Evolutionary conservation across 768 basidiomycete species (phyloP).

Genomic region (Hirschioporus abietinus): DNA sequence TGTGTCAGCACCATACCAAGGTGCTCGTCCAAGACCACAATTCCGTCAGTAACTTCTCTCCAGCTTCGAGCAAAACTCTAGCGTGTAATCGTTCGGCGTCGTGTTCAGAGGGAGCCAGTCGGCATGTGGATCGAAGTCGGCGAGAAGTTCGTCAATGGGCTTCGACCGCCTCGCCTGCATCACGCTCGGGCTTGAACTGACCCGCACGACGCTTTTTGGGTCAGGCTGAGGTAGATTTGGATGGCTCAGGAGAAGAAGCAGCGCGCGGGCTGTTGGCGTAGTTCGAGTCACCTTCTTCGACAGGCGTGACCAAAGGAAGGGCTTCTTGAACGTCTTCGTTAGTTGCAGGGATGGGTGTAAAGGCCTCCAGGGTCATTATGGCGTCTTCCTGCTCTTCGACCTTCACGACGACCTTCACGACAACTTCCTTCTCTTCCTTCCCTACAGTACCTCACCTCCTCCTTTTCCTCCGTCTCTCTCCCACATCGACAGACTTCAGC

Average conservation of each 20-base stretch:
- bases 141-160: conserved; percentile 51
- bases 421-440: conserved; percentile 12
- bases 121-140: conserved; percentile 61
- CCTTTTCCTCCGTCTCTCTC: conserved; percentile 30
- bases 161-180: conserved; percentile 34
- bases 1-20: conserved; percentile 98
- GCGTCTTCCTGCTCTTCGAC: conserved; percentile 4
- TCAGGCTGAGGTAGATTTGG: no score
- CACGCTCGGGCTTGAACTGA: no score
- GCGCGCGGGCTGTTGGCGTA: no score
- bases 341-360: no score
- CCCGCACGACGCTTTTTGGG: no score
- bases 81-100: conserved; percentile 70
- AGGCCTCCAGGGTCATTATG: no score
- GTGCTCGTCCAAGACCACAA: conserved; percentile 77
- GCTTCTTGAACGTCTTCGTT: no score
- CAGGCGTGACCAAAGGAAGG: no score
- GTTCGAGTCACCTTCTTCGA: no score
- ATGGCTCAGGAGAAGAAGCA: no score
- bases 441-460: conserved; percentile 30
- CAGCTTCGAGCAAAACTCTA: conserved; percentile 80
- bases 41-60: conserved; percentile 93
- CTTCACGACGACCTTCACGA: conserved; percentile 11
- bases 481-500: conserved; percentile 34
- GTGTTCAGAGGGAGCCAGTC: conserved; percentile 83